Conservation (phyloP, 2,329 filamentous ascomycete species). For the Colletotrichum gigasporum region DNA sequence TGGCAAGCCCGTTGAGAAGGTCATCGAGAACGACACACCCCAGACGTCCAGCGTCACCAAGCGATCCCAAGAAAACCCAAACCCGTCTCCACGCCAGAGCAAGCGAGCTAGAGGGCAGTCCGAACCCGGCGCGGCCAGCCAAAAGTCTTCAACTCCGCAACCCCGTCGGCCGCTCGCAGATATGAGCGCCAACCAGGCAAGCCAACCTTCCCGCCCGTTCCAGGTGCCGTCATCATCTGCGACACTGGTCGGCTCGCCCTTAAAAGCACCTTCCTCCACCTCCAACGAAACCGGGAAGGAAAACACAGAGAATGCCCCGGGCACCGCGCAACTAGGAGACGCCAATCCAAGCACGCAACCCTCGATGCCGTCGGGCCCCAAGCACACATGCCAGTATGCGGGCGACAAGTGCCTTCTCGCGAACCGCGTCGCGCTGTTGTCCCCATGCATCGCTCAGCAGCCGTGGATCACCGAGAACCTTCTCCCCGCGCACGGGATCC, state of each 20-base stretch:
- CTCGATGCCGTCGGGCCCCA: neutral
- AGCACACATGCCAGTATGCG: constrained; percentile 34
- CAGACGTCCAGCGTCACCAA: neutral
- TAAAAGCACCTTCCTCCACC: neutral
- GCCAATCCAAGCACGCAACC: neutral
- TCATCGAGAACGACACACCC: neutral
- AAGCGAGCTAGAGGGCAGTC: neutral
- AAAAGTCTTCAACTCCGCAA: neutral
- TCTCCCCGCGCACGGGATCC: constrained; percentile 53
- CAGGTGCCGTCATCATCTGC: neutral
- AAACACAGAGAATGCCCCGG: neutral
- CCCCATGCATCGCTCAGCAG: constrained; percentile 49
- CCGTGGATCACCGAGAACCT: constrained; percentile 49
- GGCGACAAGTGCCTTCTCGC: constrained; percentile 48
- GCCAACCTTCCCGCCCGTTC: neutral
- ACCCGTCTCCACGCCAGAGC: neutral
- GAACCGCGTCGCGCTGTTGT: constrained; percentile 49
- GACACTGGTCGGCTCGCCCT: neutral
- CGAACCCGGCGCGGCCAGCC: neutral
- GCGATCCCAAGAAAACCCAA: neutral
- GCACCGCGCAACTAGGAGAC: neutral
- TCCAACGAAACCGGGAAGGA: neutral
- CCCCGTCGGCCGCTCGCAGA: constrained; percentile 35
- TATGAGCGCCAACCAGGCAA: constrained; percentile 35
- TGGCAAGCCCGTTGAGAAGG: neutral